Evolutionary conservation across 208 protist genomes (phyloP), one percentile per base, ranked within the genome.

Genomic region (Histomonas meleagridis): DNA sequence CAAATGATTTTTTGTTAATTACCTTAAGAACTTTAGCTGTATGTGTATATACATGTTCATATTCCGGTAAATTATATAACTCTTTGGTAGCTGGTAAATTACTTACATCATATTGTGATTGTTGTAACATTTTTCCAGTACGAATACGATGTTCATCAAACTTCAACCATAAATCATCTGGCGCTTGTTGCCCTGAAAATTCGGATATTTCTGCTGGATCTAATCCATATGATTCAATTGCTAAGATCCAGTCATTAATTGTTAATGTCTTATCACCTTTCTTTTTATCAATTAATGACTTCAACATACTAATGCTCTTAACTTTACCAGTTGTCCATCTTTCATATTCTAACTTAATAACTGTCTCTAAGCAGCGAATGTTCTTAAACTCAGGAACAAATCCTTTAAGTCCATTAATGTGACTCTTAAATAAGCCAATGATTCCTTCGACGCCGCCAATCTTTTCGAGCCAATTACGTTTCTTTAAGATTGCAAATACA

Each of bases 161-260:
- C 86, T 91, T 70, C 35, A 91, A 23, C 32, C 43, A 91, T 21
- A 91, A 53, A 70, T 91, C 60, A 35, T 62, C 55, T 72, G 86
- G 86, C 12, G 40, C 38, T 35, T n/a, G 51, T 18, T 35, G 9
- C 35, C 46, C 14, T 46, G 86, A 72, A 32, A 43, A 26, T 70
- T 91, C 55, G 38, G 26, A 26, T 35, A 91, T 91, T 65, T 91
- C 60, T n/a, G 40, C 55, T 10, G 86, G 49, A 51, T 38, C 38
- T 5, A 91, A 12, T 21, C 86, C 86, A 23, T 70, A 65, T 23
- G 86, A 70, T 72, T 14, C 43, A 14, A 91, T 70, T 7, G 16
- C 10, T 10, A 70, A 26, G 35, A 91, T 70, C 86, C 86, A 91
- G 14, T 91, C 86, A 21, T 91, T n/a, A 38, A 91, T 62, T 53